phyloP scores from a whole-genome alignment of 805 yeast genomes.

The Wickerhamomyces kurtzmanii region DNA sequence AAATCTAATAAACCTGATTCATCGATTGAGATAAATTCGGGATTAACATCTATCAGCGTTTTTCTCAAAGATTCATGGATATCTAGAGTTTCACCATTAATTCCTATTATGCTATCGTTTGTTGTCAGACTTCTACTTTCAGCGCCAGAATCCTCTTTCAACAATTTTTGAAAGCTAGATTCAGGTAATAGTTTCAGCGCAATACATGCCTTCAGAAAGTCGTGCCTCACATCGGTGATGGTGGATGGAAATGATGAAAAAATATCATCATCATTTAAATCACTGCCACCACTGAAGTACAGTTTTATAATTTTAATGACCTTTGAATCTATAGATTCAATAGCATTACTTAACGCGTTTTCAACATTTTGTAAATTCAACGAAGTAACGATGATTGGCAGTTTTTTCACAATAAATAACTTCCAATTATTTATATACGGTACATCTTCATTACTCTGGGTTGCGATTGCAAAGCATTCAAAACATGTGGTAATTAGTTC shows the following conservation, averaged over 20 bases:
- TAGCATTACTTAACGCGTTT: slow-evolving; percentile 16
- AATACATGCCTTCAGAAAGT: slow-evolving; percentile 35
- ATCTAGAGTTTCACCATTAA: slow-evolving; percentile 20
- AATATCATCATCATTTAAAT: slow-evolving; percentile 31
- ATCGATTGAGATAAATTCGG: slow-evolving; percentile 38
- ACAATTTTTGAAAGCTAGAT: slow-evolving; percentile 19
- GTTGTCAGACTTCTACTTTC: slow-evolving; percentile 21
- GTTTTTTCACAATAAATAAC: slow-evolving; percentile 31
- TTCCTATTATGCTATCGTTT: slow-evolving; percentile 22
- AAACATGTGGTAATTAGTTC: slow-evolving; percentile 33
- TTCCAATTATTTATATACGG: slow-evolving; percentile 31
- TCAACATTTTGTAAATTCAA: slow-evolving; percentile 18
- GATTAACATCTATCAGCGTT: slow-evolving; percentile 26
- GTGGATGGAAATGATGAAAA: slow-evolving; percentile 40
- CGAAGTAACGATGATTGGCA: slow-evolving; percentile 33
- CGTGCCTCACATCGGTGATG: slow-evolving; percentile 38
- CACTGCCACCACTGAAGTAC: slow-evolving; percentile 5
- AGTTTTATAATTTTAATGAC: slow-evolving; percentile 18
- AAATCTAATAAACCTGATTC: slow-evolving; percentile 45
- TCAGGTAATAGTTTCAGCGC: slow-evolving; percentile 27
- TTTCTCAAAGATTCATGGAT: slow-evolving; percentile 17
- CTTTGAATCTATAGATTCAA: slow-evolving; percentile 23
- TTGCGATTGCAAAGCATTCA: slow-evolving; percentile 29
- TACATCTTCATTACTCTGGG: slow-evolving; percentile 21
- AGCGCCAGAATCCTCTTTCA: slow-evolving; percentile 29